Base-by-base conservation (phyloP, 345 rosid genomes). In the Pelargonium nanum region DNA sequence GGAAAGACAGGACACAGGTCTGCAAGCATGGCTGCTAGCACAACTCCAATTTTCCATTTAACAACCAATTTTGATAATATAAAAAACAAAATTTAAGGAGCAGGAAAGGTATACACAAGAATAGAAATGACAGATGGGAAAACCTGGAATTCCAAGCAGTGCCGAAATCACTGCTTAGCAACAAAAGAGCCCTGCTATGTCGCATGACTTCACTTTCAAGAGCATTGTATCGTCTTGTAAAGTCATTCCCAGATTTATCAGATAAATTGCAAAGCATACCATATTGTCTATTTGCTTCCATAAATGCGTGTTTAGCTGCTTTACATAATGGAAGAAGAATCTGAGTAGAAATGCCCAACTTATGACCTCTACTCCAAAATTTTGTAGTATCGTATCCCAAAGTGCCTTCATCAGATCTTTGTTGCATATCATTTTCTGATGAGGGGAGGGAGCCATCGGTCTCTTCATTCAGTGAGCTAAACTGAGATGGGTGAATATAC, bases 71-170 rank as follows among this genome's bases (percentile, higher is more conserved):
- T 53, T 13, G 20, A 9, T 4, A 19, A 53, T 10, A 53, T 20
- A 2, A 20, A 53, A 53, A 53, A 5, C 7, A 17, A 53, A 53
- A 53, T 17, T 13, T 19, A 22, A 53, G 20, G 13, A 1, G 23
- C 20, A 53, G 23, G 12, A 30, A 7, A 60, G 20, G 28, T 22
- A 59, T 44, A 25, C 22, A 50, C 12, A 57, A 16, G 13, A 40
- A 28, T 19, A 56, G n/a, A 44, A 6, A 9, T 25, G 28, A 53
- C 8, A 55, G 24, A 26, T 48, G 26, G 48, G 22, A 64, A 58
- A 66, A 90, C 99, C 99, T 86, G 26, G 86, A 79, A 71, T 86
- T 94, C 96, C 99, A 94, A 9, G 97, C 97, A 56, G 95, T 88
- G 40, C 73, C 83, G 25, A 80, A 90, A 74, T 94, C 99, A 63